These are phyloP conservation scores for Panellus pusillus DNA, from an alignment of 768 basidiomycete genomes.

Conservation along the genomic window DNA sequence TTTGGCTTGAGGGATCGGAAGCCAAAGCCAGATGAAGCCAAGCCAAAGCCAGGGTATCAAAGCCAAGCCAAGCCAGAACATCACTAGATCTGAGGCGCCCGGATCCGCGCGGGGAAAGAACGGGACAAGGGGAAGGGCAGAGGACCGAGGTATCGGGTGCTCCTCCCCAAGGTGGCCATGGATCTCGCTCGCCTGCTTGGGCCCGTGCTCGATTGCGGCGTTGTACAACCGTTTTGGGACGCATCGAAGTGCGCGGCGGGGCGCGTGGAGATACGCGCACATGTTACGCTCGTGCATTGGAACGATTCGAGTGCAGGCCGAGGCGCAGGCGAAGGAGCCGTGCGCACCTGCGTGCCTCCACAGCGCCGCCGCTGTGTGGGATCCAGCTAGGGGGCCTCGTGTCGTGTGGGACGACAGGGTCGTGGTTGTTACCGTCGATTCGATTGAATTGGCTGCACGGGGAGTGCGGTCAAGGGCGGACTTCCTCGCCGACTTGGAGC, in stretches of 20 bases:
- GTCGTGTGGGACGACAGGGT: slow-evolving; percentile 77
- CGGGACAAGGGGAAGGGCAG: slow-evolving; percentile 29
- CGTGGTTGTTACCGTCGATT: slow-evolving; percentile 77
- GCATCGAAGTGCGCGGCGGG: slow-evolving; percentile 39
- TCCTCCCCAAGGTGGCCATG: slow-evolving; percentile 78
- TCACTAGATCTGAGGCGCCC: slow-evolving; percentile 35
- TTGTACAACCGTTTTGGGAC: slow-evolving; percentile 50
- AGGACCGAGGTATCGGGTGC: slow-evolving; percentile 69
- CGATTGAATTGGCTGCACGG: slow-evolving; percentile 37
- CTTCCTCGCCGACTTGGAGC: slow-evolving; percentile 45
- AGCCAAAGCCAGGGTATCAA: too few relatives aligned
- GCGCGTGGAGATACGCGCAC: slow-evolving; percentile 63
- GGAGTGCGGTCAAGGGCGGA: slow-evolving; percentile 37
- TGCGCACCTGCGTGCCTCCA: slow-evolving; percentile 51
- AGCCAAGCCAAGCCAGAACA: too few relatives aligned
- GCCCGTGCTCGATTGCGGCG: slow-evolving; percentile 36
- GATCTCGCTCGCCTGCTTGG: slow-evolving; percentile 48
- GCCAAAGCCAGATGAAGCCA: too few relatives aligned
- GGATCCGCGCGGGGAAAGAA: slow-evolving; percentile 29
- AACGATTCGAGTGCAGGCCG: slow-evolving; percentile 35
- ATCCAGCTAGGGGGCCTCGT: slow-evolving; percentile 58
- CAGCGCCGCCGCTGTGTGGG: slow-evolving; percentile 45
- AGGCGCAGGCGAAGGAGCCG: slow-evolving; percentile 27
- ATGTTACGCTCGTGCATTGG: slow-evolving; percentile 84
- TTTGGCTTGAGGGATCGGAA: too few relatives aligned